These are phyloP conservation scores for Thermoascus crustaceus DNA, from an alignment of 2,329 filamentous ascomycete genomes.

Conservation along the genomic window DNA sequence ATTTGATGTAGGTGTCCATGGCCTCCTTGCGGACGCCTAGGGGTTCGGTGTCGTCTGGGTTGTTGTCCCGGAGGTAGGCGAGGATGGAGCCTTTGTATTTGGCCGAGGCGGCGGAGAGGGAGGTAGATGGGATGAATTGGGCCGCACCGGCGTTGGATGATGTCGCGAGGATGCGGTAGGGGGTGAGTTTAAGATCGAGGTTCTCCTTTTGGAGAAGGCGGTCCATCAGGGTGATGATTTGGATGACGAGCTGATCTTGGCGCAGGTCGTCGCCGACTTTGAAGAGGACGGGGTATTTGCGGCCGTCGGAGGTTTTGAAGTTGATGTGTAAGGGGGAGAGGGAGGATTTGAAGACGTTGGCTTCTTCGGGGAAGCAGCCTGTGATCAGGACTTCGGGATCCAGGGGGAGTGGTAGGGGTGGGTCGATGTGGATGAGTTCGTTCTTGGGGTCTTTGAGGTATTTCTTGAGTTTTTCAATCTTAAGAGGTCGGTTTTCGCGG, in stretches of 20 bases:
- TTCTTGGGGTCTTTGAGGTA: conserved; percentile 84
- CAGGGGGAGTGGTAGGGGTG: conserved; percentile 76
- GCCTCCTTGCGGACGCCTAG: conserved; percentile 84
- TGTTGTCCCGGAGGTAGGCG: conserved; percentile 78
- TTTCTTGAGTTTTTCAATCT: conserved; percentile 76
- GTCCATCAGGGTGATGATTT: conserved; percentile 97
- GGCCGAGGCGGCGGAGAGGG: conserved; percentile 70
- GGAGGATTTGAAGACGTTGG: conserved; percentile 91
- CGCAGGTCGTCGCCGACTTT: conserved; percentile 94
- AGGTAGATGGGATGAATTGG: conserved; percentile 84
- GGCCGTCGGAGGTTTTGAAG: conserved; percentile 71
- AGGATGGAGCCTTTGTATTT: conserved; percentile 74
- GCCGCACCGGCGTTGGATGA: conserved; percentile 82
- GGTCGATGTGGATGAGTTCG: conserved; percentile 73
- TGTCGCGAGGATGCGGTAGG: conserved; percentile 93
- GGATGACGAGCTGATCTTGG: conserved; percentile 94
- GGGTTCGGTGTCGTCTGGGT: conserved; percentile 73
- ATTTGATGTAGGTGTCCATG: conserved; percentile 91
- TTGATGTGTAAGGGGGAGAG: conserved; percentile 84
- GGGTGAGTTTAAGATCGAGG: conserved; percentile 85
- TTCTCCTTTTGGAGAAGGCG: conserved; percentile 93
- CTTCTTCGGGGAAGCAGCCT: conserved; percentile 74
- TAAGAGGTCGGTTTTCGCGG: conserved; percentile 66
- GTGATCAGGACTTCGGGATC: conserved; percentile 75
- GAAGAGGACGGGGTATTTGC: conserved; percentile 87